phyloP scores from a whole-genome alignment of 768 basidiomycete genomes.

The Panus rudis region DNA sequence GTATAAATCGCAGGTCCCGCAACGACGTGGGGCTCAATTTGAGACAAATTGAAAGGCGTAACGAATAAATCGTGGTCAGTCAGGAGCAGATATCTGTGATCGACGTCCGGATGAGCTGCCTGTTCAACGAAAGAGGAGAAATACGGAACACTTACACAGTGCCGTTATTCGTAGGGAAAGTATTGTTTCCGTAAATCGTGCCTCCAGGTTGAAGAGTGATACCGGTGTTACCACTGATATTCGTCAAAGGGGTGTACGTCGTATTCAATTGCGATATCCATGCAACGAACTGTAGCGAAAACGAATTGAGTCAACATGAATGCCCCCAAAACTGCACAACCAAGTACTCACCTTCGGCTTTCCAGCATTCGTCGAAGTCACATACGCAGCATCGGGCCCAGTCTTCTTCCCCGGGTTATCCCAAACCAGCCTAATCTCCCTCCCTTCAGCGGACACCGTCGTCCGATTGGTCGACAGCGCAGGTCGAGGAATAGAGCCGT shows the following conservation, averaged over 20 bases:
- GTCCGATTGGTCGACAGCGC: too few relatives aligned
- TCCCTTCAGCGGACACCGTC: too few relatives aligned
- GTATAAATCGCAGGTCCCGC: conserved; percentile 49
- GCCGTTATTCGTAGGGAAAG: conserved; percentile 41
- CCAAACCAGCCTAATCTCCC: too few relatives aligned
- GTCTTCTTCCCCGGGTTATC: conserved; percentile 47
- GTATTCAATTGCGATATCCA: conserved; percentile 59
- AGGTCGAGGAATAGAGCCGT: too few relatives aligned
- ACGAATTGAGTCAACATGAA: too few relatives aligned
- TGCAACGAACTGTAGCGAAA: conserved; percentile 34
- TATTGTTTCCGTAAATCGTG: conserved; percentile 34
- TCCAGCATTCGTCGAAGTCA: conserved; percentile 40
- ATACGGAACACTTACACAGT: conserved; percentile 32
- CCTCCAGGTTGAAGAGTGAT: conserved; percentile 43
- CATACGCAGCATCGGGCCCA: conserved; percentile 44
- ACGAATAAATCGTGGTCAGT: conserved; percentile 42
- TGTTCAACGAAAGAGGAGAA: not conserved
- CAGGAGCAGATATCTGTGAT: conserved; percentile 39
- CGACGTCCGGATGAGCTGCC: too few relatives aligned
- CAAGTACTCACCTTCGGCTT: conserved; percentile 28
- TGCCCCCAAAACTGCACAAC: not conserved
- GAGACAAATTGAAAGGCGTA: conserved; percentile 51
- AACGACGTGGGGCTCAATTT: conserved; percentile 46
- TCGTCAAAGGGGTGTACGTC: conserved; percentile 45
- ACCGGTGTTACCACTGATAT: conserved; percentile 36